A percentile compares a stretch with the other conserved stretches of the same genome.
Evolutionary conservation across 2,329 filamentous ascomycete species (phyloP).

Genomic region (Sclerotinia borealis): DNA sequence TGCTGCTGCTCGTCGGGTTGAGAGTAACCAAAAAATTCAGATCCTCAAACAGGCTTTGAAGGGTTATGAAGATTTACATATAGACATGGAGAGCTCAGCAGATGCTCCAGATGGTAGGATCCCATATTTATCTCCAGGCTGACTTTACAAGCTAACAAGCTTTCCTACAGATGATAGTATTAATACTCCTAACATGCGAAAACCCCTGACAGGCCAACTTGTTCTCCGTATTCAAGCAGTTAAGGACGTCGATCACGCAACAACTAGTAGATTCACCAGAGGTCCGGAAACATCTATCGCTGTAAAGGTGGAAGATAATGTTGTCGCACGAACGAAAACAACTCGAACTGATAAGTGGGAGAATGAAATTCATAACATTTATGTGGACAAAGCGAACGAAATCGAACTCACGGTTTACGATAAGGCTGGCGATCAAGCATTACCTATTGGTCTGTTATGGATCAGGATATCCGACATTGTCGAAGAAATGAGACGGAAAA

Average conservation of each 20-base stretch:
- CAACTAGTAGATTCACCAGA: slow-evolving; percentile 74
- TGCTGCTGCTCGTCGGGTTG: slow-evolving; percentile 79
- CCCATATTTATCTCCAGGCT: background rate
- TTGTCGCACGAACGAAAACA: slow-evolving; percentile 80
- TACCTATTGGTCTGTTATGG: slow-evolving; percentile 94
- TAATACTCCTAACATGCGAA: slow-evolving; percentile 89
- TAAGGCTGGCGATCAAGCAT: slow-evolving; percentile 81
- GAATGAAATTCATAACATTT: slow-evolving; percentile 83
- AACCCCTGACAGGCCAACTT: slow-evolving; percentile 88
- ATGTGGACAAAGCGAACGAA: slow-evolving; percentile 97
- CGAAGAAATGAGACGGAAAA: slow-evolving; percentile 95
- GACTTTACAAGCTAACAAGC: background rate
- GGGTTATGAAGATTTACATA: slow-evolving; percentile 93
- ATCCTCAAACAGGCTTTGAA: slow-evolving; percentile 92
- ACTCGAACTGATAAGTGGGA: slow-evolving; percentile 87
- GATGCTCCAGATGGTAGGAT: slow-evolving; percentile 73
- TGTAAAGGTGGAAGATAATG: slow-evolving; percentile 91
- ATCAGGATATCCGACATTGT: slow-evolving; percentile 94
- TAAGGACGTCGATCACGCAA: slow-evolving; percentile 89
- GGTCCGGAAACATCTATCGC: slow-evolving; percentile 93
- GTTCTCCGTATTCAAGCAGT: slow-evolving; percentile 82
- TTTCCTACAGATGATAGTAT: slow-evolving; percentile 76
- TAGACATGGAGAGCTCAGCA: slow-evolving; percentile 73
- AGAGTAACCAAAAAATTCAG: slow-evolving; percentile 97
- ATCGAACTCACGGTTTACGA: slow-evolving; percentile 97